Evolutionary conservation across 2,329 filamentous ascomycete genomes (phyloP).

Genomic region (Lachnellula occidentalis): DNA sequence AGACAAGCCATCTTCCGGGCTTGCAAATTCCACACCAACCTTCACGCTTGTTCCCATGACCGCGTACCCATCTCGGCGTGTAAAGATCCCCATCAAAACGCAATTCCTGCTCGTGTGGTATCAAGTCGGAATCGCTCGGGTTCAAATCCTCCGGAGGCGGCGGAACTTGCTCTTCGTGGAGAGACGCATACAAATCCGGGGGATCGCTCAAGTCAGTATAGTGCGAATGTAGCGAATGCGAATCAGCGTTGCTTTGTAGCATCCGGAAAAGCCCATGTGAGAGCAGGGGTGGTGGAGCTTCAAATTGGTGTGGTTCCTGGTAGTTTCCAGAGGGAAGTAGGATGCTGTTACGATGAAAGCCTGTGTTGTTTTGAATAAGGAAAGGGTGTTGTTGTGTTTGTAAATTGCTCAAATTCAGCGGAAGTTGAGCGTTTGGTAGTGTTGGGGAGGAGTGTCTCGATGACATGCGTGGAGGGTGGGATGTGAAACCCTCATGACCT

Average conservation of each 20-base stretch:
- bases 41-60: conserved; percentile 80
- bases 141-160: conserved; percentile 80
- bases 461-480: conserved; percentile 49
- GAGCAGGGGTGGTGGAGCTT: conserved; percentile 55
- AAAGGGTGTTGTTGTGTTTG: conserved; percentile 53
- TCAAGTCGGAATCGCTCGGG: conserved; percentile 66
- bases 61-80: conserved; percentile 77
- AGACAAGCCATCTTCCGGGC: conserved; percentile 75
- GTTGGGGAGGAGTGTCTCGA: conserved; percentile 45
- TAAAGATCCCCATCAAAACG: conserved; percentile 78
- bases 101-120: conserved; percentile 72
- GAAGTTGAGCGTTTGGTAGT: conserved; percentile 42
- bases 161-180: conserved; percentile 67
- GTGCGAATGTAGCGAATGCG: conserved; percentile 60
- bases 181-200: conserved; percentile 69
- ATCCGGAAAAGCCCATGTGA: conserved; percentile 69
- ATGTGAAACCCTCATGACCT: conserved; percentile 52
- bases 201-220: conserved; percentile 71
- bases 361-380: conserved; percentile 46
- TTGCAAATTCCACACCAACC: conserved; percentile 90
- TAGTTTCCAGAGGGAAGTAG: conserved; percentile 46
- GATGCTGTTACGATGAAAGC: conserved; percentile 53
- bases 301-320: conserved; percentile 47
- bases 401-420: conserved; percentile 43
- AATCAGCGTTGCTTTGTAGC: conserved; percentile 69